Conservation (phyloP, 257 asterid species). For the Verbena officinalis region DNA sequence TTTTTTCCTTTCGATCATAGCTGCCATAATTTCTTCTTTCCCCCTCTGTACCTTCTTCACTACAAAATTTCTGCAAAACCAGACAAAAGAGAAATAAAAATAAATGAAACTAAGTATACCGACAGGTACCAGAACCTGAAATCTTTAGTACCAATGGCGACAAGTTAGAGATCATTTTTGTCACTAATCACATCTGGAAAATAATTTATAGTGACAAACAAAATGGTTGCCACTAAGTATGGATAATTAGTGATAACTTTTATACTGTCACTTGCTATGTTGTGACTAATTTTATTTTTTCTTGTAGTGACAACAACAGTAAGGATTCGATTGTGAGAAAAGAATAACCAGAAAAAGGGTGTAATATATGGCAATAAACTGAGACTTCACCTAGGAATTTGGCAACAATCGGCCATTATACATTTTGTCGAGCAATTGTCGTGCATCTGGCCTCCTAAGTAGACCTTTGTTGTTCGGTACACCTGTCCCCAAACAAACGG, state of each 20-base stretch:
- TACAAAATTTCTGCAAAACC: neutral
- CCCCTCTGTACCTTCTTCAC: slow-evolving; percentile 12
- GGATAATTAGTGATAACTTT: too few species aligned
- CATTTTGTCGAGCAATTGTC: slow-evolving; percentile 84
- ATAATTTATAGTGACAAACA: too few species aligned
- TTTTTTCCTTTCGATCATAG: neutral
- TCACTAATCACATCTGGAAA: too few species aligned
- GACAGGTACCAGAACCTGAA: too few species aligned
- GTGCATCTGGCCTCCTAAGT: slow-evolving; percentile 90
- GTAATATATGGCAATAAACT: too few species aligned
- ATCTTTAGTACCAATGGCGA: neutral
- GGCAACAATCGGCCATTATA: slow-evolving; percentile 91
- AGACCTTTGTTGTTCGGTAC: slow-evolving; percentile 93
- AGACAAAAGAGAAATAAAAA: neutral
- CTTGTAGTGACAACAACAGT: too few species aligned
- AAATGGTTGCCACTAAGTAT: too few species aligned
- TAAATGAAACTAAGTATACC: neutral
- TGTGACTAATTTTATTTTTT: too few species aligned
- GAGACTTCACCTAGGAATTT: slow-evolving; percentile 52
- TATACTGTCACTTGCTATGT: too few species aligned
- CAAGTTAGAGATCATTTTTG: too few species aligned
- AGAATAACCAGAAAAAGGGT: neutral
- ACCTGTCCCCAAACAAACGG: slow-evolving; percentile 95
- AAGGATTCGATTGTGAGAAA: neutral
- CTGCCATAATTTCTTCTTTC: slow-evolving; percentile 12